Evolutionary conservation across 1,284 basidiomycete genomes (phyloP).

Genomic region (Microbotryomycetes sp.): DNA sequence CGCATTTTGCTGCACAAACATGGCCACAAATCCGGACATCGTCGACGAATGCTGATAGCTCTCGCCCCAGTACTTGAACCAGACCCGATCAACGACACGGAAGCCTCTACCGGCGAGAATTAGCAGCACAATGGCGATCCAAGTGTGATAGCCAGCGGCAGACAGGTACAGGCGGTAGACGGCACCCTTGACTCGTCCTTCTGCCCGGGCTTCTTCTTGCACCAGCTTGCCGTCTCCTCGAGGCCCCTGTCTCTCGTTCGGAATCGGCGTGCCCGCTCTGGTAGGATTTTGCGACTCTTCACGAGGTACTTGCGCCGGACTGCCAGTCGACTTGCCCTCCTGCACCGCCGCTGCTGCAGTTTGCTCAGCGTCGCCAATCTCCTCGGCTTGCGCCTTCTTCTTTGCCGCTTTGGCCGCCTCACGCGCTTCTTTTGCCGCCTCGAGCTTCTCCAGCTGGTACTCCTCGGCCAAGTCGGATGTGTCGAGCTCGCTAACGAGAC

Average conservation of each 20-base stretch:
- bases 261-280: slow-evolving; percentile 57
- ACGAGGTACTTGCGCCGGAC: not conserved
- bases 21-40: not conserved
- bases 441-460: slow-evolving; percentile 11
- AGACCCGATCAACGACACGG: slow-evolving; percentile 54
- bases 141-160: slow-evolving; percentile 51
- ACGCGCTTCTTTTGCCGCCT: slow-evolving; percentile 15
- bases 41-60: slow-evolving; percentile 32
- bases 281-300: slow-evolving; percentile 1
- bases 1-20: not conserved
- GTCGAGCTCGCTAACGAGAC: slow-evolving; percentile 75
- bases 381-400: slow-evolving; percentile 50
- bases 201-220: slow-evolving; percentile 67
- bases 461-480: slow-evolving; percentile 8
- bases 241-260: slow-evolving; percentile 43
- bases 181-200: slow-evolving; percentile 69
- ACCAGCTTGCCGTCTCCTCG: slow-evolving; percentile 42
- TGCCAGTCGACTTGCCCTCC: slow-evolving; percentile 10
- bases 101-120: slow-evolving; percentile 51
- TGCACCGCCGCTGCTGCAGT: slow-evolving; percentile 2
- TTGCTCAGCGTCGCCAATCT: slow-evolving; percentile 11
- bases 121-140: slow-evolving; percentile 43
- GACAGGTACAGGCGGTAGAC: slow-evolving; percentile 54
- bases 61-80: slow-evolving; percentile 27
- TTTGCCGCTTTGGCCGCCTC: slow-evolving; percentile 43